Evolutionary conservation across 164 flowering plant species (phyloP).

Genomic region (Saururus chinensis): DNA sequence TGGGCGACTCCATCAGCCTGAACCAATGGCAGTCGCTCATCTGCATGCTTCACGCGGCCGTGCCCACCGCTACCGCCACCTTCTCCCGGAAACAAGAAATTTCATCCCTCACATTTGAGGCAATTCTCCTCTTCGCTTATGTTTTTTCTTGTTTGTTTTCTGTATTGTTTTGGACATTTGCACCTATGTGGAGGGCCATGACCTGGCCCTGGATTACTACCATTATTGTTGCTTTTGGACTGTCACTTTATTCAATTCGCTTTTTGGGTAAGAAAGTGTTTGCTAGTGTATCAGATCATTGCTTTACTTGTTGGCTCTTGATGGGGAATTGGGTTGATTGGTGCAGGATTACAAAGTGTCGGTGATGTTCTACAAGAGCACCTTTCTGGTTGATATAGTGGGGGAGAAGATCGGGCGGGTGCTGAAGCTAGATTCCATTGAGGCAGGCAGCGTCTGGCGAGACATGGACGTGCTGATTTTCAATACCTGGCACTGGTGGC

Average conservation of each 20-base stretch:
- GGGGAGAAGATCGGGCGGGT: slow-evolving; percentile 37
- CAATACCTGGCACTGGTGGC: slow-evolving; percentile 98
- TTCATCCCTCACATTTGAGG: slow-evolving; percentile 20
- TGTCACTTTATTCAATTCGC: background rate
- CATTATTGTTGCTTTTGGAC: background rate
- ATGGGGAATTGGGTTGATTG: background rate
- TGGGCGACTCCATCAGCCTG: slow-evolving; percentile 29
- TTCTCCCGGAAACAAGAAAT: slow-evolving; percentile 7
- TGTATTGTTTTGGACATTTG: background rate
- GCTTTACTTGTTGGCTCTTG: background rate
- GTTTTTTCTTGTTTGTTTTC: background rate
- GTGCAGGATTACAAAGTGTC: slow-evolving; percentile 58
- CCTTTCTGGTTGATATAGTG: slow-evolving; percentile 62
- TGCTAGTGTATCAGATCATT: background rate
- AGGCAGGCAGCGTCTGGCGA: slow-evolving; percentile 48
- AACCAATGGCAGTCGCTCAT: slow-evolving; percentile 30
- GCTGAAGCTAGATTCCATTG: slow-evolving; percentile 45
- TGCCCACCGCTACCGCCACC: slow-evolving; percentile 16
- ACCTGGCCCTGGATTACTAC: background rate
- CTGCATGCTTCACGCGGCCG: slow-evolving; percentile 28
- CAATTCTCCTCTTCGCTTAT: slow-evolving; percentile 1
- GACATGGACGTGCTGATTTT: slow-evolving; percentile 66
- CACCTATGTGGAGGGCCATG: too few relatives aligned
- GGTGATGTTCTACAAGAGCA: slow-evolving; percentile 31
- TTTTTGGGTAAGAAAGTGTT: background rate